These are phyloP conservation scores for Picea mariana DNA, from an alignment of 83 land plant species.

Conservation along the genomic window DNA sequence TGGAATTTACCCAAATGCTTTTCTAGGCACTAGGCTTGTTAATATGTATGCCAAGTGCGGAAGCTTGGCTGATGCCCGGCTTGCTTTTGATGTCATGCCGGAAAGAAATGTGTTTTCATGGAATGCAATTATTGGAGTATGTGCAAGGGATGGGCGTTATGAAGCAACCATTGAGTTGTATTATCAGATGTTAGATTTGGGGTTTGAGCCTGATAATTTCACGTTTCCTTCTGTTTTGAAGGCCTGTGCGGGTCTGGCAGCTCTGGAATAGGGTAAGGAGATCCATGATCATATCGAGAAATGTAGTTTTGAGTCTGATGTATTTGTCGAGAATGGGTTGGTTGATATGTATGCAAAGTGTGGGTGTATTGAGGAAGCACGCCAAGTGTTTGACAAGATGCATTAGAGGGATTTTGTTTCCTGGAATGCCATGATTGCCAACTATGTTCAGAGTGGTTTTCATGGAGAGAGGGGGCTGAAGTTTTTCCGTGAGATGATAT, in stretches of 20 bases:
- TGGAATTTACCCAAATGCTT: slow-evolving; percentile 34
- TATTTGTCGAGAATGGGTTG: background rate
- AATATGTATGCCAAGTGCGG: background rate
- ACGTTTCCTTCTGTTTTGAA: no score
- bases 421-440: slow-evolving; percentile 45
- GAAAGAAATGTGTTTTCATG: slow-evolving; percentile 59
- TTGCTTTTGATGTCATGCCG: slow-evolving; percentile 42
- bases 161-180: slow-evolving; percentile 40
- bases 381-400: slow-evolving; percentile 25
- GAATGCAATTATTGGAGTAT: slow-evolving; percentile 56
- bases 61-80: background rate
- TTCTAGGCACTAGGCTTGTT: slow-evolving; percentile 38
- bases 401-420: slow-evolving; percentile 19
- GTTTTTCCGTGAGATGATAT: slow-evolving; percentile 54
- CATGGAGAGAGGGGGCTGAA: slow-evolving; percentile 33
- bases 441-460: slow-evolving; percentile 26
- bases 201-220: slow-evolving; percentile 13
- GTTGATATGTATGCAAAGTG: slow-evolving; percentile 35
- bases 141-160: slow-evolving; percentile 33
- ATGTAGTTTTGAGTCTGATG: no score
- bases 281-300: fast-evolving
- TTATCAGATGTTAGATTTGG: slow-evolving; percentile 37
- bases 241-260: no score
- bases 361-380: slow-evolving; percentile 26
- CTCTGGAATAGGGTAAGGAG: no score